phyloP scores from a whole-genome alignment of 2,329 filamentous ascomycete species.

The Epichloe bromicola region DNA sequence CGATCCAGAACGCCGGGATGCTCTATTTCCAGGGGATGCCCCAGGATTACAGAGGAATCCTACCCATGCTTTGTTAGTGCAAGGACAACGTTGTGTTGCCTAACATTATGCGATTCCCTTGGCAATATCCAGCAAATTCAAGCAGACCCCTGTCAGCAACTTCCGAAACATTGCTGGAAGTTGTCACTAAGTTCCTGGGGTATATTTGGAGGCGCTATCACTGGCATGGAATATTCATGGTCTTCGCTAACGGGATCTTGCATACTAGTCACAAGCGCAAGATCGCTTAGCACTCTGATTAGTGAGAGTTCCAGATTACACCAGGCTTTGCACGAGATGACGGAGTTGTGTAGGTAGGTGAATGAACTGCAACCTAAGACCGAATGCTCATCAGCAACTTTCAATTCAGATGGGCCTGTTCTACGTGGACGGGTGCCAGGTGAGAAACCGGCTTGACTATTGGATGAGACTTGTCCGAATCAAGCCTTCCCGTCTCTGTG shows the following conservation, averaged over 20 bases:
- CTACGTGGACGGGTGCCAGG: too few relatives aligned
- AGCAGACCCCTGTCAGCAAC: neutral
- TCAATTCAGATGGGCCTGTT: neutral
- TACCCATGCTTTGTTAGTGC: neutral
- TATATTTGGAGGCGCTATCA: neutral
- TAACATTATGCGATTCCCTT: neutral
- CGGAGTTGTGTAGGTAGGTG: neutral
- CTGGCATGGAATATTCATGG: neutral
- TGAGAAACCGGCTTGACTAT: neutral
- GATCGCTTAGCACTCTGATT: neutral
- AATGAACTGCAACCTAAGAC: neutral
- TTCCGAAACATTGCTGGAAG: neutral
- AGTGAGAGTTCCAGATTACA: neutral
- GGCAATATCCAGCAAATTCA: neutral
- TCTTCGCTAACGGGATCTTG: constrained; percentile 1
- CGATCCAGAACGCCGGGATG: neutral
- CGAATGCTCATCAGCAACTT: neutral
- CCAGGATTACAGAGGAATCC: neutral
- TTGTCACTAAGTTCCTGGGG: neutral
- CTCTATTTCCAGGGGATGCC: neutral
- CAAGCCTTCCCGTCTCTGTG: neutral
- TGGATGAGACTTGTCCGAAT: neutral
- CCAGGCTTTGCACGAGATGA: neutral
- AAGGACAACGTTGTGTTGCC: neutral
- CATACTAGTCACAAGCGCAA: neutral